Evolutionary conservation across 306 rosid genomes (phyloP).

Genomic region (Vigna mungo): DNA sequence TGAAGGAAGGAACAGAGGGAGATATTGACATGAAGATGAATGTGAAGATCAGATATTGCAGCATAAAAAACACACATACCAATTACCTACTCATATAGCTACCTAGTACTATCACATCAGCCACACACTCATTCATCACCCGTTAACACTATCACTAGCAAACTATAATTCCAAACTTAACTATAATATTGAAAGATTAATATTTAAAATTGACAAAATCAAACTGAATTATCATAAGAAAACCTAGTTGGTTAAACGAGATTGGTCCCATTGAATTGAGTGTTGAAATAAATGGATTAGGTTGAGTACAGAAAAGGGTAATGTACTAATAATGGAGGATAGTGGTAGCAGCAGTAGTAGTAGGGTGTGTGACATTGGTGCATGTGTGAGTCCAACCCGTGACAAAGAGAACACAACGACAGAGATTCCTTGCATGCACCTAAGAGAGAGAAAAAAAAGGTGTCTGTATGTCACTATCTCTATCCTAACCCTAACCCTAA

Average conservation of each 20-base stretch:
- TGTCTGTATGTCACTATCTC: slow-evolving; percentile 5
- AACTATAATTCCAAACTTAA: not conserved
- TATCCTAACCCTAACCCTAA: not conserved
- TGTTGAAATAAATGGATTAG: not conserved
- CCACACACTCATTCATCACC: not conserved
- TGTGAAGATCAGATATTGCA: too few species aligned
- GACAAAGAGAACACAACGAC: slow-evolving; percentile 51
- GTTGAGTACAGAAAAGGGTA: not conserved
- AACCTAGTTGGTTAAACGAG: too few species aligned
- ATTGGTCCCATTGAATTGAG: too few species aligned
- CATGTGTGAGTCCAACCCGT: slow-evolving; percentile 15
- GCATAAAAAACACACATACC: too few species aligned
- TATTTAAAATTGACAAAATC: too few species aligned
- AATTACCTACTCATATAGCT: too few species aligned
- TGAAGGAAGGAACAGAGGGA: not conserved
- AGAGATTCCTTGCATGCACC: slow-evolving; percentile 56
- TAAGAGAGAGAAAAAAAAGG: slow-evolving; percentile 25
- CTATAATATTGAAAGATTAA: too few species aligned
- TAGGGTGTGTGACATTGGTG: not conserved
- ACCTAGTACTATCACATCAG: not conserved
- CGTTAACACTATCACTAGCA: not conserved
- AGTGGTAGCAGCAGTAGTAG: not conserved
- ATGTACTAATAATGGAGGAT: not conserved
- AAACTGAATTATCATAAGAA: too few species aligned
- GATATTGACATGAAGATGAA: not conserved